These are phyloP conservation scores for Pleurotus ostreatus DNA, from an alignment of 768 basidiomycete species.

Conservation along the genomic window DNA sequence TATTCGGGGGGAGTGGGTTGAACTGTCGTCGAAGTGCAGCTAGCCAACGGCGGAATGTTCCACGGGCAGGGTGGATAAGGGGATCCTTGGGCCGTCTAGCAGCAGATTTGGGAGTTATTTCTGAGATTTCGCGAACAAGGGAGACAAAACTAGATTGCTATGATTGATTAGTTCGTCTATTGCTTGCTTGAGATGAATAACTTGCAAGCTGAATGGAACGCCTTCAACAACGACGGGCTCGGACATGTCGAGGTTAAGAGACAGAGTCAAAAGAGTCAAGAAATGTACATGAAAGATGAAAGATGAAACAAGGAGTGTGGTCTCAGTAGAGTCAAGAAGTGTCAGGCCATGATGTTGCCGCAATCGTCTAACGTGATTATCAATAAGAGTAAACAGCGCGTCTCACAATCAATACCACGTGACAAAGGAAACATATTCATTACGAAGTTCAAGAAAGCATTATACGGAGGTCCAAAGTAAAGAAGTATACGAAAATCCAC, in stretches of 20 bases:
- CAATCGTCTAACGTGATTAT: neutral
- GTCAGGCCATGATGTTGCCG: neutral
- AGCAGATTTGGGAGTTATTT: neutral
- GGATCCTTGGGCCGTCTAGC: neutral
- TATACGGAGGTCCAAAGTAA: constrained; percentile 1
- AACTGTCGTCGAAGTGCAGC: constrained; percentile 34
- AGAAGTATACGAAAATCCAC: constrained; percentile 16
- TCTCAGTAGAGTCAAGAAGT: neutral
- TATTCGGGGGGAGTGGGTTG: constrained; percentile 46
- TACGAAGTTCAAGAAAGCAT: neutral
- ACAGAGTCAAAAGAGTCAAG: neutral
- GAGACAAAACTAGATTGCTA: neutral
- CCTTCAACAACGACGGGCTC: neutral
- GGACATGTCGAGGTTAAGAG: neutral
- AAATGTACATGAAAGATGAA: neutral
- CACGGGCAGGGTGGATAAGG: neutral
- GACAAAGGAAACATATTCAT: neutral
- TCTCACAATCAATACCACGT: neutral
- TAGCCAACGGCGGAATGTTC: constrained; percentile 43
- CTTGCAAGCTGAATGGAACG: constrained; percentile 7
- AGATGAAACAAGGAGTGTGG: neutral
- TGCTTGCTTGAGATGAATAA: neutral
- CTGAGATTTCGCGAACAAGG: constrained; percentile 3
- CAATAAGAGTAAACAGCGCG: neutral
- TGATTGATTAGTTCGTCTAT: neutral